These are phyloP conservation scores for Flaveria floridana DNA, from an alignment of 140 eudicot species.

Conservation along the genomic window DNA sequence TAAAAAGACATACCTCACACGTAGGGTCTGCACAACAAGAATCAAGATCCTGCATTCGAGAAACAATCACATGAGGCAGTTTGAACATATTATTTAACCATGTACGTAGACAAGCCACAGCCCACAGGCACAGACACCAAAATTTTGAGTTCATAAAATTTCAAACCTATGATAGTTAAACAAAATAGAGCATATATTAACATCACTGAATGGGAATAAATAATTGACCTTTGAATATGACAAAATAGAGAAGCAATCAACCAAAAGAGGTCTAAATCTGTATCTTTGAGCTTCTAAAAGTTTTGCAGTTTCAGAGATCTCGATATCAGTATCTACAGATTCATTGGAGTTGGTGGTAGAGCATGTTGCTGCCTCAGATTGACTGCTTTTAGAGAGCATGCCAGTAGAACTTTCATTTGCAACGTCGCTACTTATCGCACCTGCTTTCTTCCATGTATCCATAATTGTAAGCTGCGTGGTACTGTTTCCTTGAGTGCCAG, in stretches of 20 bases:
- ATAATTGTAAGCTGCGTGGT: conserved; percentile 60
- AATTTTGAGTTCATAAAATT: conserved; percentile 7
- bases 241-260: conserved; percentile 58
- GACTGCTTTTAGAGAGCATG: conserved; percentile 33
- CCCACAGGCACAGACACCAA: background rate
- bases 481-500: conserved; percentile 42
- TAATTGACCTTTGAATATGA: conserved; percentile 53
- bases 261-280: conserved; percentile 78
- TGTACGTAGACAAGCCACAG: conserved; percentile 16
- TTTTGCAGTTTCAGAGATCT: conserved; percentile 49
- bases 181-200: conserved; percentile 18
- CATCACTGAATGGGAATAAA: conserved; percentile 18
- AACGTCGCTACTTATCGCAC: conserved; percentile 44
- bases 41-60: conserved; percentile 51
- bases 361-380: conserved; percentile 44
- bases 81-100: background rate
- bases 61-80: conserved; percentile 33
- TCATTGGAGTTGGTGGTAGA: conserved; percentile 39
- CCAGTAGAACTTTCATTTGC: conserved; percentile 42
- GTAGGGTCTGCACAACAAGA: conserved; percentile 81
- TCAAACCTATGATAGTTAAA: conserved; percentile 10
- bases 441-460: conserved; percentile 65
- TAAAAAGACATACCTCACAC: conserved; percentile 51
- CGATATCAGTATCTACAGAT: conserved; percentile 41
- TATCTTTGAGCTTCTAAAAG: conserved; percentile 66